phyloP scores from a whole-genome alignment of 2,329 filamentous ascomycete genomes.

The Orbilia blumenaviensis region DNA sequence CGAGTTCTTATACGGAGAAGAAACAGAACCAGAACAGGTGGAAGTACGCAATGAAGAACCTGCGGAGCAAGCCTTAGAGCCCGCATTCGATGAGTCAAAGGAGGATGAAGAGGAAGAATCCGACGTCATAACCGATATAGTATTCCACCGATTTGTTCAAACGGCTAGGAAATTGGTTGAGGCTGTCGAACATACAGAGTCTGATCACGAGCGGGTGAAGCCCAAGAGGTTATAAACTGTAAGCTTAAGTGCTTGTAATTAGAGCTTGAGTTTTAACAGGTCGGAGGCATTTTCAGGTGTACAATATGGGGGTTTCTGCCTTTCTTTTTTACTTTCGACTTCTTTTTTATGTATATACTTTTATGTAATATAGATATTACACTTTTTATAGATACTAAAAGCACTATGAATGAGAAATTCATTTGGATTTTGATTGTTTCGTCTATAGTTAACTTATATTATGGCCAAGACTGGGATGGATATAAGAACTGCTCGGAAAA shows the following conservation, averaged over 20 bases:
- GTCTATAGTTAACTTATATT: neutral
- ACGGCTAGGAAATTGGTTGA: constrained; percentile 37
- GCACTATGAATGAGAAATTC: neutral
- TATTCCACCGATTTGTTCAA: constrained; percentile 37
- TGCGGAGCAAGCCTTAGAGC: neutral
- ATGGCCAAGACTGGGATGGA: too few relatives aligned
- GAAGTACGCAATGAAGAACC: too few relatives aligned
- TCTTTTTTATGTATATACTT: constrained; percentile 18
- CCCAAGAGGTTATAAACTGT: constrained; percentile 19
- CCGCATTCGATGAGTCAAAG: neutral
- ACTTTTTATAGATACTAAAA: neutral
- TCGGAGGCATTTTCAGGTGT: constrained; percentile 1
- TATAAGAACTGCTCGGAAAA: neutral
- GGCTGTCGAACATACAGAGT: constrained; percentile 29
- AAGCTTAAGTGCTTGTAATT: neutral
- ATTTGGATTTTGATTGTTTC: constrained; percentile 3
- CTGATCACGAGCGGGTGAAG: neutral
- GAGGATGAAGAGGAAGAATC: constrained; percentile 8
- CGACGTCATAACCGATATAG: constrained; percentile 22
- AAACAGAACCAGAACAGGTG: neutral
- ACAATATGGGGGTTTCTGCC: constrained; percentile 5
- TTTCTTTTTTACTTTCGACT: constrained; percentile 2
- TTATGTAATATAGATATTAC: constrained; percentile 5
- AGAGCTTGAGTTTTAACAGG: neutral
- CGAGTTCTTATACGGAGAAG: constrained; percentile 17